These are phyloP conservation scores for Omphalea diandra DNA, from an alignment of 441 rosid genomes.

Conservation along the genomic window DNA sequence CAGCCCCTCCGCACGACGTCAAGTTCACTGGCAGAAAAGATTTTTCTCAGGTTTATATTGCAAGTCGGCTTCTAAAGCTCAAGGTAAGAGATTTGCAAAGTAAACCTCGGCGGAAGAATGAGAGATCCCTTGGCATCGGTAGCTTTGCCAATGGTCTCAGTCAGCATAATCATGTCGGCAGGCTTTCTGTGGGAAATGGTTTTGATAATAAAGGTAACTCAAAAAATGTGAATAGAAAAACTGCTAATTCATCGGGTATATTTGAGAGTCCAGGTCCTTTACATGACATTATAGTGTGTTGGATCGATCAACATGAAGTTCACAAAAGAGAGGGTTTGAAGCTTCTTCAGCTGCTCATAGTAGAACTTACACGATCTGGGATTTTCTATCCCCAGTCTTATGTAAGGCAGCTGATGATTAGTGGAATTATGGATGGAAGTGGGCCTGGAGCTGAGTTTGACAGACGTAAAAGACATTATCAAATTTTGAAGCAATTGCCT, in stretches of 20 bases:
- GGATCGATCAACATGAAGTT: constrained; percentile 98
- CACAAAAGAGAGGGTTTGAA: constrained; percentile 74
- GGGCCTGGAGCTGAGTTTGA: constrained; percentile 47
- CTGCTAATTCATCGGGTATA: constrained; percentile 39
- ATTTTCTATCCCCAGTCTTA: constrained; percentile 91
- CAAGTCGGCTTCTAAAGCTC: constrained; percentile 73
- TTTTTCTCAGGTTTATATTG: constrained; percentile 79
- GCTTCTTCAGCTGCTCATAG: constrained; percentile 72
- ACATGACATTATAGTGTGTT: constrained; percentile 93
- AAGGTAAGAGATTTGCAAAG: constrained; percentile 62
- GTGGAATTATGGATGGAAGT: constrained; percentile 79
- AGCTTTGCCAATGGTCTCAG: constrained; percentile 36
- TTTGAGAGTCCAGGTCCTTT: constrained; percentile 94
- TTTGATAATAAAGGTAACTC: constrained; percentile 33
- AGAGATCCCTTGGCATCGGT: constrained; percentile 35
- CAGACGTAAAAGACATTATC: constrained; percentile 75
- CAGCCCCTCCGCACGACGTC: constrained; percentile 53
- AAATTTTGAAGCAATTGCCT: constrained; percentile 83
- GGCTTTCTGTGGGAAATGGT: constrained; percentile 34
- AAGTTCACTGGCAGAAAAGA: constrained; percentile 88
- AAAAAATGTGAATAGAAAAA: constrained; percentile 27
- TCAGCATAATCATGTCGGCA: constrained; percentile 36
- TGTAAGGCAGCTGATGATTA: constrained; percentile 86
- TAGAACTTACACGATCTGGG: constrained; percentile 83
- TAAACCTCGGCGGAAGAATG: constrained; percentile 40